Conservation (phyloP, 495 filamentous ascomycete genomes). For the Bryoglossum gracile region DNA sequence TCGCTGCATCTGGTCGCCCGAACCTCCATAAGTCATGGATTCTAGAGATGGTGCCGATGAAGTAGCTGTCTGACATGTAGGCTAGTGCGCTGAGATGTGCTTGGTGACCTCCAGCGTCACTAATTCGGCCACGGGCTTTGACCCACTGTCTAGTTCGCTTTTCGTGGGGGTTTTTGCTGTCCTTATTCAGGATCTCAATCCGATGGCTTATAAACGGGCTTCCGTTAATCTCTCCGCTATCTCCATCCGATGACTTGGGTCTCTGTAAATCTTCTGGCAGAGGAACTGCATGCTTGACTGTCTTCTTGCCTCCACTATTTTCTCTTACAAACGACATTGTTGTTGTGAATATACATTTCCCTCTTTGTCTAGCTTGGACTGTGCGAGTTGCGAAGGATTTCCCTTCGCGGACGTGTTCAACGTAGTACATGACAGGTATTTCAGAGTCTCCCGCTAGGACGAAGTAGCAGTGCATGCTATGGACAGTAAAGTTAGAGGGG, state of each 20-base stretch:
- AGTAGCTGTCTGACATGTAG: constrained; percentile 86
- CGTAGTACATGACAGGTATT: constrained; percentile 77
- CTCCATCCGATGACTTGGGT: constrained; percentile 17
- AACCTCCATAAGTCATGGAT: constrained; percentile 69
- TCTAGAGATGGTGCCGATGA: constrained; percentile 78
- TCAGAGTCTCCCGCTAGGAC: constrained; percentile 79
- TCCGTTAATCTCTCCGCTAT: constrained; percentile 22
- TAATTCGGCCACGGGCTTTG: constrained; percentile 67
- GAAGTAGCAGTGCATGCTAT: constrained; percentile 99
- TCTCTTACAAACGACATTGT: constrained; percentile 81
- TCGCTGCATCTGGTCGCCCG: constrained; percentile 28
- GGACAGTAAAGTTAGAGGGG: constrained; percentile 67
- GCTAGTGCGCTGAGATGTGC: constrained; percentile 82
- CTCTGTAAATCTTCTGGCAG: constrained; percentile 46
- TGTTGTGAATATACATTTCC: constrained; percentile 88
- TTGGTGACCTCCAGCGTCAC: constrained; percentile 59
- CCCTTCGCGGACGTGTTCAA: constrained; percentile 88
- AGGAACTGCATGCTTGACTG: constrained; percentile 51
- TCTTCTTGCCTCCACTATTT: constrained; percentile 54
- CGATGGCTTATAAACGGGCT: constrained; percentile 52
- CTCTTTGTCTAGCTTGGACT: constrained; percentile 85
- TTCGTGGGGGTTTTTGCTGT: constrained; percentile 44
- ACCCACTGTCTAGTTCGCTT: constrained; percentile 74
- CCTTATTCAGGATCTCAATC: constrained; percentile 43
- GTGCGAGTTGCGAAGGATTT: constrained; percentile 87